These are phyloP conservation scores for Botrytis fragariae DNA, from an alignment of 2,329 filamentous ascomycete genomes.

Conservation along the genomic window DNA sequence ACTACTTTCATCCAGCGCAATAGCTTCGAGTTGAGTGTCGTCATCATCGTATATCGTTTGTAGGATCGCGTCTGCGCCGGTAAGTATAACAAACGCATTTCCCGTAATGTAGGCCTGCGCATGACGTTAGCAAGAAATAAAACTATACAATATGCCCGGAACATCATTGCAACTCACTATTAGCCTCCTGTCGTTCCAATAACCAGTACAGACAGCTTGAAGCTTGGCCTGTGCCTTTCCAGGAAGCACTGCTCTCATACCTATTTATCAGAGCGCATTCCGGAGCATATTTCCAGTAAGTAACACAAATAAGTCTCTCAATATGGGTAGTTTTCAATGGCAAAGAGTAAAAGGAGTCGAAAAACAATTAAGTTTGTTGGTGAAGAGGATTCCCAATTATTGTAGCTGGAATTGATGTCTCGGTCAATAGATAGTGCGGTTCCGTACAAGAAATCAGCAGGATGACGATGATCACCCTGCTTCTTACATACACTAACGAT, in stretches of 20 bases:
- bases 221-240: conserved; percentile 75
- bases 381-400: conserved; percentile 1
- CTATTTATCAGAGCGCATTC: conserved; percentile 39
- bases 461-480: conserved; percentile 2
- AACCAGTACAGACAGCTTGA: conserved; percentile 71
- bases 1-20: conserved; percentile 75
- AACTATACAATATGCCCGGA: background rate
- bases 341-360: background rate
- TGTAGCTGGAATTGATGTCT: conserved; percentile 6
- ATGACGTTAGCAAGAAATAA: conserved; percentile 21
- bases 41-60: conserved; percentile 91
- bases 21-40: conserved; percentile 60
- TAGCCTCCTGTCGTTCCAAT: conserved; percentile 70
- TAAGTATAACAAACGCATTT: conserved; percentile 80
- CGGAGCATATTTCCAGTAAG: conserved; percentile 19
- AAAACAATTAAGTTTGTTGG: background rate
- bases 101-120: conserved; percentile 82
- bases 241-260: conserved; percentile 76
- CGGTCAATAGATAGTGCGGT: conserved; percentile 16
- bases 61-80: conserved; percentile 68
- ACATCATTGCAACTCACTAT: conserved; percentile 53
- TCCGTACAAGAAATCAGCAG: conserved; percentile 13
- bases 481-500: background rate
- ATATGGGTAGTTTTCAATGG: background rate
- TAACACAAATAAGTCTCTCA: background rate